Conservation (phyloP, 2,329 filamentous ascomycete species). For the Septoria linicola region DNA sequence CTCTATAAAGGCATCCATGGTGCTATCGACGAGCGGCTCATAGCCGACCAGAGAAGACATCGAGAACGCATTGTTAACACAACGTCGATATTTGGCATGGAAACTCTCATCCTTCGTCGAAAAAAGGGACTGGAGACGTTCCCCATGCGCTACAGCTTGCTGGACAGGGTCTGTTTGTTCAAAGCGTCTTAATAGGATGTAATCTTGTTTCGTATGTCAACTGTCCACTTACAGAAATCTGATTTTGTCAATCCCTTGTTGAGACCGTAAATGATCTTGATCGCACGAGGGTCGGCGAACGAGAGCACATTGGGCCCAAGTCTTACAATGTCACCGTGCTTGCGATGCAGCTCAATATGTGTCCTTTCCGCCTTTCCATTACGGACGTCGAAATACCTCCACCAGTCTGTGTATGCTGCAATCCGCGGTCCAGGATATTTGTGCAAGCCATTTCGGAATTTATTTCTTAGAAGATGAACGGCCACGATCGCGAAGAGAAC, state of each 20-base stretch:
- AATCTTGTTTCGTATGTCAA: not conserved
- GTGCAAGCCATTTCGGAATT: slow-evolving; percentile 58
- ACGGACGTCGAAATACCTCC: slow-evolving; percentile 70
- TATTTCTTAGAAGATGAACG: slow-evolving; percentile 45
- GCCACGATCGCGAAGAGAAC: slow-evolving; percentile 35
- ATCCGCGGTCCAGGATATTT: slow-evolving; percentile 71
- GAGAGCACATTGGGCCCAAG: slow-evolving; percentile 72
- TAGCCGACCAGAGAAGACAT: slow-evolving; percentile 77
- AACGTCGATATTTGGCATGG: slow-evolving; percentile 71
- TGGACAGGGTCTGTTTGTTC: slow-evolving; percentile 67
- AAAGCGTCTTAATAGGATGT: not conserved
- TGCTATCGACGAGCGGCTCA: slow-evolving; percentile 76
- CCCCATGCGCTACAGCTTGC: slow-evolving; percentile 68
- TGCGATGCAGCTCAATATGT: slow-evolving; percentile 65
- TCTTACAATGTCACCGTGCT: slow-evolving; percentile 72
- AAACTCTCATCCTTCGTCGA: slow-evolving; percentile 72
- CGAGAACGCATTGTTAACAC: slow-evolving; percentile 72
- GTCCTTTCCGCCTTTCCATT: slow-evolving; percentile 65
- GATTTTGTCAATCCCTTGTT: slow-evolving; percentile 83
- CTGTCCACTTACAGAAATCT: slow-evolving; percentile 57
- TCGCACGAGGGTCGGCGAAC: slow-evolving; percentile 69
- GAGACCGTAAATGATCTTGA: slow-evolving; percentile 75
- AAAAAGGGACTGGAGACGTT: slow-evolving; percentile 69
- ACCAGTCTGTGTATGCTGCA: slow-evolving; percentile 69
- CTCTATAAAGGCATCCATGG: slow-evolving; percentile 66